Percentiles rank a stretch among this genome's conserved stretches.
Evolutionary conservation across 306 rosid genomes (phyloP).

Genomic region (Trifolium repens): DNA sequence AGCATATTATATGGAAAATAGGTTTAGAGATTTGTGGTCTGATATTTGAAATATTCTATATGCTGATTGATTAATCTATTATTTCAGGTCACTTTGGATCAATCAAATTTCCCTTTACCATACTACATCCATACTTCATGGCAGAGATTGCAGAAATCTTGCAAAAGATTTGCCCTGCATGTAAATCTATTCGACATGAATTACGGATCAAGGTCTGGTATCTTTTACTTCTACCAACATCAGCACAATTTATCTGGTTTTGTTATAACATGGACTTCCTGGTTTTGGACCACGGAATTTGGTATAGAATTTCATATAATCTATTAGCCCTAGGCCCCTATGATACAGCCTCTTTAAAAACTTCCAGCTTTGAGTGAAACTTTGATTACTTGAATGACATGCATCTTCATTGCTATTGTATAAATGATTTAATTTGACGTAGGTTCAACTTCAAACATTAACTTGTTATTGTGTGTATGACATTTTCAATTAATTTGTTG

Average conservation of each 20-base stretch:
- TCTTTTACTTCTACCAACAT: constrained; percentile 40
- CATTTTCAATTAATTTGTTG: background rate
- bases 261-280: background rate
- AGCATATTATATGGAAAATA: constrained; percentile 33
- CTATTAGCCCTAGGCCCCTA: background rate
- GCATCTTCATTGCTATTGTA: background rate
- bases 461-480: background rate
- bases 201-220: constrained; percentile 72
- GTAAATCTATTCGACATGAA: constrained; percentile 68
- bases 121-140: constrained; percentile 80
- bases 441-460: background rate
- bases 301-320: constrained; percentile 27
- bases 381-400: constrained; percentile 5
- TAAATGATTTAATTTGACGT: background rate
- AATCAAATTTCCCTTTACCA: constrained; percentile 66
- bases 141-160: constrained; percentile 78
- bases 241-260: background rate
- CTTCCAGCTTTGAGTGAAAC: background rate
- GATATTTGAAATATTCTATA: constrained; percentile 21
- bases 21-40: constrained; percentile 29
- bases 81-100: constrained; percentile 89
- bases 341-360: background rate
- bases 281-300: constrained; percentile 10
- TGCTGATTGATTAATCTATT: constrained; percentile 41
- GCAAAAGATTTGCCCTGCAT: constrained; percentile 83